Percentiles rank a stretch among this genome's conserved stretches.
Conservation (phyloP, 148 eudicot genomes). For the Chenopodium suecicum region DNA sequence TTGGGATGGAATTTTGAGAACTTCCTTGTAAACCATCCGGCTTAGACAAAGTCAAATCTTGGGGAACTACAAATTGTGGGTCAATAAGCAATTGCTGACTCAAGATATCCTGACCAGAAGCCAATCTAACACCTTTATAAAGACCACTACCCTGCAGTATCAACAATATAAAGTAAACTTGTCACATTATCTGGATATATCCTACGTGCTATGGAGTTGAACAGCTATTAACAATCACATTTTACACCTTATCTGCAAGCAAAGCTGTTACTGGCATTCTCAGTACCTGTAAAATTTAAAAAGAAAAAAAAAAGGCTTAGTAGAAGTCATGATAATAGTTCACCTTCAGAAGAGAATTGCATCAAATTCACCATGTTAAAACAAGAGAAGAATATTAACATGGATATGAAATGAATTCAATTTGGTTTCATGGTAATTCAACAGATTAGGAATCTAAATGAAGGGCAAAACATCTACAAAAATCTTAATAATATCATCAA, state of each 20-base stretch:
- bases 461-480: not conserved
- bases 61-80: conserved; percentile 52
- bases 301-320: not conserved
- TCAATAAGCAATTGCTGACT: conserved; percentile 67
- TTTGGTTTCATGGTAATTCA: not conserved
- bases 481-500: not conserved
- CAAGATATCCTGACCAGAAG: conserved; percentile 85
- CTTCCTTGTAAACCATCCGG: conserved; percentile 24
- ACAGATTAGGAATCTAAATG: not conserved
- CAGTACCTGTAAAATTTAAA: conserved; percentile 51
- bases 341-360: not conserved
- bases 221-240: not conserved
- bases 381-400: not conserved
- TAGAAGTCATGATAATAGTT: not conserved
- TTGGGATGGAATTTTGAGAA: conserved; percentile 23
- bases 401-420: not conserved
- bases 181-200: not conserved
- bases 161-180: not conserved
- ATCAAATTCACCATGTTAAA: not conserved
- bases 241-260: conserved; percentile 64
- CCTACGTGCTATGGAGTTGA: not conserved
- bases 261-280: conserved; percentile 69
- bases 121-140: conserved; percentile 67
- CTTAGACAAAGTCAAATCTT: conserved; percentile 27
- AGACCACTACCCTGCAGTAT: conserved; percentile 54